Evolutionary conservation across 495 filamentous ascomycete genomes (phyloP), one percentile per base, ranked within the genome.

Genomic region (Letharia lupina): DNA sequence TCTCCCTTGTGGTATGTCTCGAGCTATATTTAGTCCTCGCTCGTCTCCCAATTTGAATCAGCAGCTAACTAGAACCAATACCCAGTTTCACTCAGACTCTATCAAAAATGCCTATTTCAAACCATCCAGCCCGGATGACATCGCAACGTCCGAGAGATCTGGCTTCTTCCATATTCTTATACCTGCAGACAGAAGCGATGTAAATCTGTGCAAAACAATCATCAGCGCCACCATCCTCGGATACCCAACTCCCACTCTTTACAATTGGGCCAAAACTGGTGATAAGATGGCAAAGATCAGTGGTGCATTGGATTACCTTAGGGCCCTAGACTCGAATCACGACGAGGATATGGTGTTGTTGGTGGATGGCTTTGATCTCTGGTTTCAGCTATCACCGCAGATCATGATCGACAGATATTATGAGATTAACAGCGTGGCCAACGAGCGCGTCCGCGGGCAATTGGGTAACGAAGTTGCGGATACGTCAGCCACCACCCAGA

Each of bases 331-430:
- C 42, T 35, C 65, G 23, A 10, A 58, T 47, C 44, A 67, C 10
- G 60, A 67, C 23, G n/a, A 64, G 18, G 65, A 64, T 44, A 28
- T 67, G 31, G 60, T 67, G n/a, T 35, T 67, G 18, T 28, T 67
- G 16, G 65, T 64, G 0, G 65, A 67, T n/a, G 65, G 65, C 37
- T 67, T 63, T 41, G 65, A 67, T 48, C 45, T 67, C 20, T 67
- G 65, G 65, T 67, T 63, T 64, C 65, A 67, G 31, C 40, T 67
- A 3, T 42, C 50, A 13, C 44, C 65, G 13, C 60, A 67, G 15
- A 41, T 67, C 40, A 52, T 67, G 52, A 50, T 67, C 10, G 48
- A 41, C 31, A 39, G 65, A 42, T 67, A 67, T 41, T 9, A 67
- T 39, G 50, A 45, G 8, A 62, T 67, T 8, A 67, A 64, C 47